phyloP scores from a whole-genome alignment of 1,139 yeast species.

The Geotrichum histeridarum region DNA sequence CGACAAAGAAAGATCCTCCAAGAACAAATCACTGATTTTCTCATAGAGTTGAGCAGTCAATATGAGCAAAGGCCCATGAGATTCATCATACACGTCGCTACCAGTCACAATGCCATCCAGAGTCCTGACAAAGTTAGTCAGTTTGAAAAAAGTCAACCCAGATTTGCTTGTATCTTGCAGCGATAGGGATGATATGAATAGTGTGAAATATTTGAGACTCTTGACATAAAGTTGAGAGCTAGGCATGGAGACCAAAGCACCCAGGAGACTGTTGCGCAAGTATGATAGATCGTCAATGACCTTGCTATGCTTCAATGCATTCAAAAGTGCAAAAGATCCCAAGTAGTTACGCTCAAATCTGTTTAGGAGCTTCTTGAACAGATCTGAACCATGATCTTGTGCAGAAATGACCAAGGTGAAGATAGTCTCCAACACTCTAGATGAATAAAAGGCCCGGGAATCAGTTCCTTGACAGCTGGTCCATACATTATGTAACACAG shows the following conservation, averaged over 20 bases:
- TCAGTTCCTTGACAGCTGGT: not conserved
- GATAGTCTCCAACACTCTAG: conserved; percentile 5
- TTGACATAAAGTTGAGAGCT: conserved; percentile 8
- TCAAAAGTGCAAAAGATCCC: conserved; percentile 11
- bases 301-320: conserved; percentile 8
- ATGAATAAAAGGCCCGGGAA: conserved; percentile 14
- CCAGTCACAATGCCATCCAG: conserved; percentile 8
- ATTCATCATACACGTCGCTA: conserved; percentile 16
- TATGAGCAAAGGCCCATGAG: conserved; percentile 15
- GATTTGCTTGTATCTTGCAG: conserved; percentile 10
- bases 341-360: conserved; percentile 10
- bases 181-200: conserved; percentile 10
- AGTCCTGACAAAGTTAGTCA: conserved; percentile 13
- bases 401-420: conserved; percentile 5
- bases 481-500: conserved; percentile 4
- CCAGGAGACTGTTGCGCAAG: conserved; percentile 15
- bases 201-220: conserved; percentile 10
- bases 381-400: conserved; percentile 8
- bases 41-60: conserved; percentile 14
- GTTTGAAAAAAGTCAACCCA: conserved; percentile 18
- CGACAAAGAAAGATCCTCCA: conserved; percentile 9
- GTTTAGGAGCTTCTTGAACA: conserved; percentile 10
- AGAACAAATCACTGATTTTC: conserved; percentile 5
- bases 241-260: conserved; percentile 11
- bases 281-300: conserved; percentile 9